These are phyloP conservation scores for Ceratonia siliqua DNA, from an alignment of 306 rosid genomes.

Conservation along the genomic window DNA sequence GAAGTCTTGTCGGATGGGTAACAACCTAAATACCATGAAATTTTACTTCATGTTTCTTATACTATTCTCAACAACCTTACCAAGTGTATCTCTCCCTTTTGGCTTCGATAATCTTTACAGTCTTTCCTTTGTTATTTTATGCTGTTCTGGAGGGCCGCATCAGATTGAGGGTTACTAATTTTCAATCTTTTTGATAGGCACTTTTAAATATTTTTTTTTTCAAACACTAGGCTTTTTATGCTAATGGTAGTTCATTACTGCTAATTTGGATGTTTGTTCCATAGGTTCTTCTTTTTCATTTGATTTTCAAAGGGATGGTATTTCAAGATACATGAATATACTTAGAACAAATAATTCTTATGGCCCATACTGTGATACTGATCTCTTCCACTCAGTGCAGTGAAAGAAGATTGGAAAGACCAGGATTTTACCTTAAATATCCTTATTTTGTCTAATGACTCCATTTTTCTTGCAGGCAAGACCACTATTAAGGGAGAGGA, in stretches of 20 bases:
- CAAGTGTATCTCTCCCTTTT: not conserved
- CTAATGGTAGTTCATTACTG: not conserved
- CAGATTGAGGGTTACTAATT: too few relatives aligned
- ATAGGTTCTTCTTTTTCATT: not conserved
- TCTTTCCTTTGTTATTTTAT: not conserved
- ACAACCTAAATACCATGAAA: constrained; percentile 27
- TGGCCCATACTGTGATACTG: too few relatives aligned
- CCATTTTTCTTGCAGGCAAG: constrained; percentile 62
- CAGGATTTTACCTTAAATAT: not conserved
- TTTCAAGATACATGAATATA: too few relatives aligned
- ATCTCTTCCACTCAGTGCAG: not conserved
- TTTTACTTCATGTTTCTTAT: not conserved
- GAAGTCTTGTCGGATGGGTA: constrained; percentile 96
- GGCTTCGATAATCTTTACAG: not conserved
- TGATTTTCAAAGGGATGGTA: too few relatives aligned
- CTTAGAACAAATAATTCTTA: too few relatives aligned
- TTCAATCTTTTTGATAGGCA: too few relatives aligned
- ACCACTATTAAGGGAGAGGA: constrained; percentile 72
- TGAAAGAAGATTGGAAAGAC: not conserved
- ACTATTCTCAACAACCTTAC: too few relatives aligned
- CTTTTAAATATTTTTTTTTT: too few relatives aligned
- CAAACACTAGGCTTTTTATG: not conserved
- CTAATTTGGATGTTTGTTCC: not conserved
- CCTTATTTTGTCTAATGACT: not conserved
- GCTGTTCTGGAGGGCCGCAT: too few relatives aligned